Percentiles rank a stretch among this genome's conserved stretches.
phyloP scores from a whole-genome alignment of 2,329 filamentous ascomycete species.

The Trichoderma harzianum region DNA sequence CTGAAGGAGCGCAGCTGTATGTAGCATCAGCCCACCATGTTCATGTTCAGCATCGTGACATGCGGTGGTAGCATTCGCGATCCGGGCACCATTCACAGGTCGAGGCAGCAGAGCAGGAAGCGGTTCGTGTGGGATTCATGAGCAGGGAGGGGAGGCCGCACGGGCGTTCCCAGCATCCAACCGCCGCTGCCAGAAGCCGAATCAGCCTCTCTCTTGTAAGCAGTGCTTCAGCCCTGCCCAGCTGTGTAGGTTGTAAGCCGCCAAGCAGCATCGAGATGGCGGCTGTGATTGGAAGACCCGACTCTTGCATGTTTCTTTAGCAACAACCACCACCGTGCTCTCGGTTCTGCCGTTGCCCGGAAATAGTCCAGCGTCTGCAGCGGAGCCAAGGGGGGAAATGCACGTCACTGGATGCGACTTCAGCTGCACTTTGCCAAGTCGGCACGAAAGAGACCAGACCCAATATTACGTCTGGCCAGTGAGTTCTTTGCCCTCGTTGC shows the following conservation, averaged over 20 bases:
- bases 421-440: background rate
- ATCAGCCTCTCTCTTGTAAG: background rate
- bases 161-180: background rate
- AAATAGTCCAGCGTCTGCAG: slow-evolving; percentile 4
- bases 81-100: background rate
- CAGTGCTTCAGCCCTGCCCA: slow-evolving; percentile 6
- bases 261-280: background rate
- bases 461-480: background rate
- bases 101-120: background rate
- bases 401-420: slow-evolving; percentile 6
- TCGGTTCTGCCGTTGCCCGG: slow-evolving; percentile 3
- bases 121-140: background rate
- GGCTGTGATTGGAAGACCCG: background rate
- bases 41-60: slow-evolving; percentile 3
- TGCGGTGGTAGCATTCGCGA: background rate
- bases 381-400: background rate
- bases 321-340: slow-evolving; percentile 1
- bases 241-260: background rate
- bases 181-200: background rate
- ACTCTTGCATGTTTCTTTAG: background rate
- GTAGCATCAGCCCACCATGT: slow-evolving; percentile 11
- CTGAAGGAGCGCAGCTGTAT: background rate
- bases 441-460: background rate
- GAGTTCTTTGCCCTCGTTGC: background rate
- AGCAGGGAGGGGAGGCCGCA: background rate